Conservation (phyloP, 2,329 filamentous ascomycete species). For the Canariomyces notabilis region DNA sequence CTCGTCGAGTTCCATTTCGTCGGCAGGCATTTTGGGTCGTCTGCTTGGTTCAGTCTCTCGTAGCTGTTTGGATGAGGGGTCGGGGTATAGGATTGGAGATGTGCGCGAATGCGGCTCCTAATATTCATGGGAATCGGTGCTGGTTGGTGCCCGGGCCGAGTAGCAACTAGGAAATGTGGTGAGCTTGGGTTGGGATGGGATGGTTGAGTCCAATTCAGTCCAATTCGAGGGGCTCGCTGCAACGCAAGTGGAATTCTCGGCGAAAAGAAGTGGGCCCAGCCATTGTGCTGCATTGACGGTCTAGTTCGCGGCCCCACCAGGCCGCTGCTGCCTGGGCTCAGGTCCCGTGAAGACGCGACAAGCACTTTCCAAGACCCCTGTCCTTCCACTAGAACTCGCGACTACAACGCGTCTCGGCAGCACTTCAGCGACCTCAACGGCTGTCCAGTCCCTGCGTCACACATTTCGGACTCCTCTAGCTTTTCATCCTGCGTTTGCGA, state of each 20-base stretch:
- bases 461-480: not conserved
- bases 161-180: not conserved
- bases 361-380: not conserved
- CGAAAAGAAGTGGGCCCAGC: not conserved
- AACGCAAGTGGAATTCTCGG: not conserved
- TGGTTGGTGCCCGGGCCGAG: too few relatives aligned
- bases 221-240: not conserved
- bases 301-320: not conserved
- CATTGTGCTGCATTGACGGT: too few relatives aligned
- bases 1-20: constrained; percentile 58
- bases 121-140: too few relatives aligned
- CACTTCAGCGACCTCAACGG: too few relatives aligned
- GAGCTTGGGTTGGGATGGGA: not conserved
- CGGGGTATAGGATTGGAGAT: too few relatives aligned
- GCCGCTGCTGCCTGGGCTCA: not conserved
- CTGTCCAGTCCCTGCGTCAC: too few relatives aligned
- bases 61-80: not conserved
- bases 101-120: too few relatives aligned
- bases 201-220: not conserved
- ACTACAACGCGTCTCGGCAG: constrained; percentile 2
- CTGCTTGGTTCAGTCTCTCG: not conserved
- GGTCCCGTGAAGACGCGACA: constrained; percentile 8
- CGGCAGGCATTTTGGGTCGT: constrained; percentile 39
- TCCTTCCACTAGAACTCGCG: constrained; percentile 1
- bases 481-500: not conserved